phyloP scores from a whole-genome alignment of 2,329 filamentous ascomycete genomes.

The Periconia digitata region DNA sequence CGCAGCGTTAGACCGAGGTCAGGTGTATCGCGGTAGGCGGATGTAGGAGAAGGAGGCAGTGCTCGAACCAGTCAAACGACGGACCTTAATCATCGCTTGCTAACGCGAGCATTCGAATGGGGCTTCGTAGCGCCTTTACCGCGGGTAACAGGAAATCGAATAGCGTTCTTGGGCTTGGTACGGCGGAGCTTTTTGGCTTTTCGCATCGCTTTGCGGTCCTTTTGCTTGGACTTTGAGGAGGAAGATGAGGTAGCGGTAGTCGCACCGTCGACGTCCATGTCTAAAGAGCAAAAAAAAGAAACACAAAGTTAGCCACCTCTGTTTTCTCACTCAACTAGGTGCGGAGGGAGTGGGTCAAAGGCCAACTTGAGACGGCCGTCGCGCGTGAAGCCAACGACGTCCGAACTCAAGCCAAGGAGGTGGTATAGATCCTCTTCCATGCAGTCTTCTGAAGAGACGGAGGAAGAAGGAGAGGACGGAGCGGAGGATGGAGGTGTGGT shows the following conservation, averaged over 20 bases:
- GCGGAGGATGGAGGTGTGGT: conserved; percentile 7
- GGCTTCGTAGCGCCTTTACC: conserved; percentile 41
- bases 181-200: conserved; percentile 40
- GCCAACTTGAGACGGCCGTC: conserved; percentile 38
- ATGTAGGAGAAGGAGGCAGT: not conserved
- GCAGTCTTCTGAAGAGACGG: conserved; percentile 13
- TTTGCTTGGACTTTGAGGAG: conserved; percentile 30
- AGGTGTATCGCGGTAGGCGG: not conserved
- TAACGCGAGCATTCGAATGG: conserved; percentile 29
- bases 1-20: not conserved
- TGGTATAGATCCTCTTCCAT: conserved; percentile 40
- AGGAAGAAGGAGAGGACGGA: not conserved
- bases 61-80: not conserved
- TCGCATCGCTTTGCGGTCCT: conserved; percentile 30
- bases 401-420: conserved; percentile 41
- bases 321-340: conserved; percentile 27
- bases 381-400: conserved; percentile 43
- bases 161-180: conserved; percentile 43
- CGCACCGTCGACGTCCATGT: conserved; percentile 44
- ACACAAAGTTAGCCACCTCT: conserved; percentile 40
- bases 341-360: conserved; percentile 40
- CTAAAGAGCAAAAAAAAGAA: conserved; percentile 17
- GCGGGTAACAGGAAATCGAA: conserved; percentile 38
- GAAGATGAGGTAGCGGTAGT: conserved; percentile 12
- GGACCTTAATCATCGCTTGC: conserved; percentile 28